Percentiles rank a stretch among this genome's conserved stretches.
Conservation (phyloP, 2,329 filamentous ascomycete species). For the Xylariaceae sp. region DNA sequence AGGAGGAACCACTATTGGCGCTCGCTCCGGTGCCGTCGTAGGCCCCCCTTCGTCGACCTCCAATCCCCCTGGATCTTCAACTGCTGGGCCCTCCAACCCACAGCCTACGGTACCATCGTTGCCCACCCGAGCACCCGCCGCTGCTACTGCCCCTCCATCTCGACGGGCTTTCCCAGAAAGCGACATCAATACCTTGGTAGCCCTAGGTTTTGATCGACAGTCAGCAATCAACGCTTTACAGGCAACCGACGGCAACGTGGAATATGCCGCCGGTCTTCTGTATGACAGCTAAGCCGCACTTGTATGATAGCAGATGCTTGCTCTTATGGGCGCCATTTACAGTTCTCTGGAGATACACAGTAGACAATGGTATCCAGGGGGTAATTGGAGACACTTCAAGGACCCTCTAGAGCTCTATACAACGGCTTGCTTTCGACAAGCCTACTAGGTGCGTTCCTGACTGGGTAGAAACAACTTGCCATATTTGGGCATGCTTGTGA, state of each 20-base stretch:
- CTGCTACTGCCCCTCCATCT: constrained; percentile 21
- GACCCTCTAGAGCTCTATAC: no score
- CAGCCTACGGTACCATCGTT: constrained; percentile 26
- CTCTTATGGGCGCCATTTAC: no score
- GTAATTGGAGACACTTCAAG: no score
- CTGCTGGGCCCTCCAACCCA: constrained; percentile 25
- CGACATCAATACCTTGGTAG: constrained; percentile 68
- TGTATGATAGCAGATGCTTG: no score
- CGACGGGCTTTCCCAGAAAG: constrained; percentile 49
- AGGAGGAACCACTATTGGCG: constrained; percentile 82
- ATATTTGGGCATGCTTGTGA: no score
- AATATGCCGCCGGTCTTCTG: constrained; percentile 79
- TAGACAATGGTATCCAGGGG: no score
- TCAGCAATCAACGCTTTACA: constrained; percentile 76
- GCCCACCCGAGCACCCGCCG: constrained; percentile 3
- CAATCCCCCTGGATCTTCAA: constrained; percentile 23
- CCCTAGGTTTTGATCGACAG: constrained; percentile 70
- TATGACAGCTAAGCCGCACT: constrained; percentile 33
- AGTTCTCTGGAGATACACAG: no score
- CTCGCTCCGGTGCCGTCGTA: constrained; percentile 71
- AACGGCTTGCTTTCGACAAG: no score
- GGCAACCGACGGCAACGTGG: constrained; percentile 78
- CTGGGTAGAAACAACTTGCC: no score
- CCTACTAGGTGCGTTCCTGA: no score
- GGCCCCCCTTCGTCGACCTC: constrained; percentile 37